A percentile compares a stretch with the other conserved stretches of the same genome.
Conservation (phyloP, 164 flowering plant genomes). For the Chimonanthus salicifolius region DNA sequence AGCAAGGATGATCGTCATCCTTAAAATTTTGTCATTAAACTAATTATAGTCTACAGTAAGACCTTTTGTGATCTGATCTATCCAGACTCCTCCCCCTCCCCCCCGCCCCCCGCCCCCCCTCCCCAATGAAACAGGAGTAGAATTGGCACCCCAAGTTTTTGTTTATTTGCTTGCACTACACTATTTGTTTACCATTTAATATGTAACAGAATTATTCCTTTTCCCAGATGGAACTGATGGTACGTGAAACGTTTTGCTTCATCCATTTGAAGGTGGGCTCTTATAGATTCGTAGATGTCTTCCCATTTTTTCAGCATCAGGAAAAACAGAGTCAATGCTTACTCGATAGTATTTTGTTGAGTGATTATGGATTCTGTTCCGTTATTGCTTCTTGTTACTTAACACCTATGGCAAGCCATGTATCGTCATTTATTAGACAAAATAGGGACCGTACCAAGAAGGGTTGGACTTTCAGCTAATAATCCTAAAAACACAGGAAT, state of each 20-base stretch:
- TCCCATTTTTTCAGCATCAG: too few relatives aligned
- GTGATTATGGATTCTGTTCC: too few relatives aligned
- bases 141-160: neutral
- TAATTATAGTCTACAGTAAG: too few relatives aligned
- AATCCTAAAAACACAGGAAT: neutral
- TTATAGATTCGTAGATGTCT: neutral
- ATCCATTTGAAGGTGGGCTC: slow-evolving; percentile 44
- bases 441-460: too few relatives aligned
- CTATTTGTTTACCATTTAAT: slow-evolving; percentile 5
- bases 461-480: too few relatives aligned
- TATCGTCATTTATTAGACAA: neutral
- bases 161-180: slow-evolving; percentile 4
- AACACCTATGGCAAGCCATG: neutral
- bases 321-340: too few relatives aligned
- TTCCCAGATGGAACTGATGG: slow-evolving; percentile 82
- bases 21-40: too few relatives aligned
- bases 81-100: neutral
- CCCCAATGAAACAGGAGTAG: too few relatives aligned
- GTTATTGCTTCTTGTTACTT: too few relatives aligned
- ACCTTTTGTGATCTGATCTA: neutral
- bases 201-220: slow-evolving; percentile 43
- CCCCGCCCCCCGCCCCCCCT: too few relatives aligned
- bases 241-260: slow-evolving; percentile 56
- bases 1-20: too few relatives aligned
- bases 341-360: too few relatives aligned